Percentiles rank a stretch among this genome's conserved stretches.
These are phyloP conservation scores for Fraxinus dipetala DNA, from an alignment of 305 asterid genomes.

Conservation along the genomic window DNA sequence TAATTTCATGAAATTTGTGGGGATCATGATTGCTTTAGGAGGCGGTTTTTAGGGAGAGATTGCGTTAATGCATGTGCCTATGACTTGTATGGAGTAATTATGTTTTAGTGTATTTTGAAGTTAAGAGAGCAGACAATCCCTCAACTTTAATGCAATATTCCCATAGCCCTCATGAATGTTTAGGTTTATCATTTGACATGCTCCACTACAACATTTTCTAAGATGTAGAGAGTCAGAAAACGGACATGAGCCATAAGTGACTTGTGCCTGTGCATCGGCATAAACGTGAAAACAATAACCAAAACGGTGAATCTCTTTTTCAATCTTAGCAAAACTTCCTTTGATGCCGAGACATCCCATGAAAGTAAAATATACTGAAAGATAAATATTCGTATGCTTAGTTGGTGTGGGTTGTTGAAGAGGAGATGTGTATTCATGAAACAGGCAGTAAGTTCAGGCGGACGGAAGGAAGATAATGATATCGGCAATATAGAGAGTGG, in stretches of 20 bases:
- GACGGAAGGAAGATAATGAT: background rate
- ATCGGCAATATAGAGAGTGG: background rate
- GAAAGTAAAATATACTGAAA: background rate
- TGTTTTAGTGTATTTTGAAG: background rate
- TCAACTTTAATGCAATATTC: background rate
- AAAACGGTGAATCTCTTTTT: background rate
- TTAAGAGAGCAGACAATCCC: background rate
- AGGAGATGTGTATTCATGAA: background rate
- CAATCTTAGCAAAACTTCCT: background rate
- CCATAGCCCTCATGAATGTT: background rate
- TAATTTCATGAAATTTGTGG: background rate
- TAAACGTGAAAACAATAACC: background rate
- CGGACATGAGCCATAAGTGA: background rate
- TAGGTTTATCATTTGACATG: background rate
- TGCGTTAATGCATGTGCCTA: background rate
- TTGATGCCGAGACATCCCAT: background rate
- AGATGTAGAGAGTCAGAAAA: background rate
- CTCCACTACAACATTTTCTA: background rate
- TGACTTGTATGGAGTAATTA: background rate
- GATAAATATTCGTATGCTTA: background rate
- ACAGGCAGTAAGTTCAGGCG: background rate
- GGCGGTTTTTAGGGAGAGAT: background rate
- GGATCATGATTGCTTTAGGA: background rate
- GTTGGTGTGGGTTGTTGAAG: background rate
- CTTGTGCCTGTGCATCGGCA: background rate